Evolutionary conservation across 2,329 filamentous ascomycete species (phyloP).

Genomic region (Aureobasidium sp.): DNA sequence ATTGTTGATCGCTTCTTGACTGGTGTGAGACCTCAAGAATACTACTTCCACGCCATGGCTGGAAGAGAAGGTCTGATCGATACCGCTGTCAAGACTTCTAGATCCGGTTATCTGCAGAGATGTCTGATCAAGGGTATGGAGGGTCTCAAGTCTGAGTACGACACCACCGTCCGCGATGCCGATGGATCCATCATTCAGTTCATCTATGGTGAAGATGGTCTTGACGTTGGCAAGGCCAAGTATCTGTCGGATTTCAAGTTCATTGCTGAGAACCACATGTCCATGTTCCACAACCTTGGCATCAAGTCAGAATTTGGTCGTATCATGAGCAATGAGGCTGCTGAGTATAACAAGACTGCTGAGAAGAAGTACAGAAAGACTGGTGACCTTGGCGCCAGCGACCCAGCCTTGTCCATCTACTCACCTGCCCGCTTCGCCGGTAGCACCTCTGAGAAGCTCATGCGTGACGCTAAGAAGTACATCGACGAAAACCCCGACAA

Average conservation of each 20-base stretch:
- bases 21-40: constrained; percentile 92
- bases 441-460: constrained; percentile 84
- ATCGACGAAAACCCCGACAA: constrained; percentile 65
- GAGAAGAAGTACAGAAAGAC: constrained; percentile 78
- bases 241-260: constrained; percentile 89
- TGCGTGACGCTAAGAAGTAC: constrained; percentile 63
- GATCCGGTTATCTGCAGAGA: constrained; percentile 91
- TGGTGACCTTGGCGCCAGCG: constrained; percentile 58
- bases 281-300: constrained; percentile 68
- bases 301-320: constrained; percentile 48
- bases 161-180: constrained; percentile 86
- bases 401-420: constrained; percentile 67
- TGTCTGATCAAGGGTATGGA: constrained; percentile 99
- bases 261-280: constrained; percentile 75
- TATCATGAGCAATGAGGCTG: constrained; percentile 61
- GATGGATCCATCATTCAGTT: constrained; percentile 94
- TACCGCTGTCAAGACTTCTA: constrained; percentile 96
- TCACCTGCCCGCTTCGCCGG: constrained; percentile 73
- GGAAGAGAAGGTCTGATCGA: constrained; percentile 97
- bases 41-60: constrained; percentile 99
- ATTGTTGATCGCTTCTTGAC: constrained; percentile 96
- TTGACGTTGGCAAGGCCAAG: constrained; percentile 90
- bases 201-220: constrained; percentile 89
- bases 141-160: constrained; percentile 84
- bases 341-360: constrained; percentile 54